Base-by-base conservation (phyloP, 2,329 filamentous ascomycete genomes). In the Fusarium euwallaceae region DNA sequence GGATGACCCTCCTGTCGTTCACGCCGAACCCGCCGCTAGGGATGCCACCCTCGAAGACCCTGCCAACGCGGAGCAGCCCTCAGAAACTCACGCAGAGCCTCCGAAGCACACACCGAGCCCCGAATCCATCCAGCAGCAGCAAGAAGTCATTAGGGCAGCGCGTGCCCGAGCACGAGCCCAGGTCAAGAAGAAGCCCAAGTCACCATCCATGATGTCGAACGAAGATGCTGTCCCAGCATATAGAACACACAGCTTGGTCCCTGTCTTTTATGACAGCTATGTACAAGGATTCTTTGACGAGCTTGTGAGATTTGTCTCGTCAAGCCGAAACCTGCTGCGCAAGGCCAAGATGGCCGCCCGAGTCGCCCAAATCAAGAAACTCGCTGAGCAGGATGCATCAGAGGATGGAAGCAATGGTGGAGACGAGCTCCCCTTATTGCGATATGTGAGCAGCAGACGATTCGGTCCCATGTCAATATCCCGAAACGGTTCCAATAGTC, bases 181-280 rank as follows among this genome's bases (percentile, higher is more conserved):
- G 7, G 80, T 87, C 24, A 88, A 86, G 74, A 89, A 86, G 76
- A 86, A 85, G 58, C 85, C 86, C 62, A 86, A 88, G 63, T 86
- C 87, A 12, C 83, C 88, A 27, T 90, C 89, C 0, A 83, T 90
- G 75, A 76, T 87, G 61, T 90, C 88, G 48, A 85, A 82, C 39
- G 84, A 85, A 41, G 87, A 89, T 12, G 81, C 83, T 2, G 81
- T 86, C 1, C 82, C 86, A 11, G 89, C 91, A 71, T 93, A 93
- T 80, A 91, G 93, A 64, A 91, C 91, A 4, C 90, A 93, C 74
- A 92, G 88, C 67, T 93, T 94, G 87, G 92, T 96, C 45, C 92
- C 97, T 45, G 93, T 98, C 17, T 95, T 95, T 83, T 98, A 98
- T 81, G 95, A 98, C 80, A 94, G 93, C 76, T 92, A 94, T 71